phyloP scores from a whole-genome alignment of 805 yeast genomes.

The Zygosaccharomyces siamensis region DNA sequence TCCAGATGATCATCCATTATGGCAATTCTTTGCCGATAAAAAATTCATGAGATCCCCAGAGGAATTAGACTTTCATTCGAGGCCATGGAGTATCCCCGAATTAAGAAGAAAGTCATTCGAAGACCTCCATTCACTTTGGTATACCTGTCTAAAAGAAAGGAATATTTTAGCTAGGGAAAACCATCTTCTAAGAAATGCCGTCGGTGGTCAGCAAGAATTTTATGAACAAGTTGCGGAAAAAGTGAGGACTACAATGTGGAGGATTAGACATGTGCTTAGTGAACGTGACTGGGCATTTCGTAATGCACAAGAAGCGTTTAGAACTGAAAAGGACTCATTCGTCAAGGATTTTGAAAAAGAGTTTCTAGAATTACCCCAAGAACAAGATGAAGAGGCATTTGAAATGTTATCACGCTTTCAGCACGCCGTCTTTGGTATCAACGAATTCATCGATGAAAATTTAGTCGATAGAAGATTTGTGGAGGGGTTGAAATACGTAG shows the following conservation, averaged over 20 bases:
- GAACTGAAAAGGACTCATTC: constrained; percentile 42
- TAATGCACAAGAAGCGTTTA: constrained; percentile 48
- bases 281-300: constrained; percentile 76
- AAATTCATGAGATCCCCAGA: constrained; percentile 55
- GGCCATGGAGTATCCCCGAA: constrained; percentile 86
- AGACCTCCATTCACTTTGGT: constrained; percentile 91
- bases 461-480: constrained; percentile 54
- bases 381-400: constrained; percentile 54
- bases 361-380: constrained; percentile 52
- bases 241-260: constrained; percentile 61
- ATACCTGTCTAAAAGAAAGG: constrained; percentile 74
- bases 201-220: constrained; percentile 37
- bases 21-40: constrained; percentile 79
- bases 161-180: constrained; percentile 74
- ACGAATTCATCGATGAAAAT: constrained; percentile 55
- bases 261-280: constrained; percentile 79
- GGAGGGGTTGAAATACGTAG: constrained; percentile 64
- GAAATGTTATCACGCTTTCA: constrained; percentile 75
- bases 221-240: constrained; percentile 38
- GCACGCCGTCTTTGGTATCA: constrained; percentile 80
- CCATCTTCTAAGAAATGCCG: constrained; percentile 47
- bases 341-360: constrained; percentile 52
- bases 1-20: constrained; percentile 83
- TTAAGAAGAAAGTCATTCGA: constrained; percentile 87
- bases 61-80: constrained; percentile 51